Conservation (phyloP, 2,329 filamentous ascomycete species). For the Colletotrichum sidae region DNA sequence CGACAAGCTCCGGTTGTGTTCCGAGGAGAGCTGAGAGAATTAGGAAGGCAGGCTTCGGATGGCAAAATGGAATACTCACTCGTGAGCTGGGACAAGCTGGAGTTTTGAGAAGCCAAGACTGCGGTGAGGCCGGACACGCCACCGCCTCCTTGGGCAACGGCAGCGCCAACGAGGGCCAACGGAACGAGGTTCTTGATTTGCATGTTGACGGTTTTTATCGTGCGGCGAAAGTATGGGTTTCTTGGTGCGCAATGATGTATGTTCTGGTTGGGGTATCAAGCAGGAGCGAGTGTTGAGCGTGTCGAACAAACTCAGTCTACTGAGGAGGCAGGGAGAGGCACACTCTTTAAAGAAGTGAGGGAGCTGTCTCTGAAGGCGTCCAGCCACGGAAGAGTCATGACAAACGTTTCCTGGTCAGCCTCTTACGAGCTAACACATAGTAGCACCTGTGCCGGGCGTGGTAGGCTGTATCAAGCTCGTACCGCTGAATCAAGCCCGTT, state of each 20-base stretch:
- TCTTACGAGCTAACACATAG: neutral
- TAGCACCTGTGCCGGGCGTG: constrained; percentile 16
- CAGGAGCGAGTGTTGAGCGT: neutral
- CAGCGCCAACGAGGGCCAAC: constrained; percentile 39
- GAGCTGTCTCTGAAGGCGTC: neutral
- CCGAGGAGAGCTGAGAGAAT: constrained; percentile 39
- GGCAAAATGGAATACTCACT: constrained; percentile 32
- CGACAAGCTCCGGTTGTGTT: constrained; percentile 36
- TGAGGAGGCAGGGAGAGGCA: neutral
- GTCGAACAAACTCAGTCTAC: neutral
- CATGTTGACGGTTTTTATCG: constrained; percentile 16
- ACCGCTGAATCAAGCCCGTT: constrained; percentile 22
- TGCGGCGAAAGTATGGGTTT: neutral
- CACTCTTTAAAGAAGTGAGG: constrained; percentile 25
- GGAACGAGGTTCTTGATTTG: constrained; percentile 33
- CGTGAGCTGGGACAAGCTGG: constrained; percentile 42
- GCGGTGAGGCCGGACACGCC: constrained; percentile 39
- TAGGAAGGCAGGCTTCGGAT: neutral
- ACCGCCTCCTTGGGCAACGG: constrained; percentile 35
- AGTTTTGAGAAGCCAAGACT: constrained; percentile 42
- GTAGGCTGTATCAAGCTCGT: neutral
- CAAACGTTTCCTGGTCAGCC: constrained; percentile 3
- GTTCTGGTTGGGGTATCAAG: neutral
- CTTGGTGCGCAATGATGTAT: neutral
- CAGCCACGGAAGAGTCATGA: constrained; percentile 15